Evolutionary conservation across 2,329 filamentous ascomycete species (phyloP).

Genomic region (Arthrobotrys entomopaga): DNA sequence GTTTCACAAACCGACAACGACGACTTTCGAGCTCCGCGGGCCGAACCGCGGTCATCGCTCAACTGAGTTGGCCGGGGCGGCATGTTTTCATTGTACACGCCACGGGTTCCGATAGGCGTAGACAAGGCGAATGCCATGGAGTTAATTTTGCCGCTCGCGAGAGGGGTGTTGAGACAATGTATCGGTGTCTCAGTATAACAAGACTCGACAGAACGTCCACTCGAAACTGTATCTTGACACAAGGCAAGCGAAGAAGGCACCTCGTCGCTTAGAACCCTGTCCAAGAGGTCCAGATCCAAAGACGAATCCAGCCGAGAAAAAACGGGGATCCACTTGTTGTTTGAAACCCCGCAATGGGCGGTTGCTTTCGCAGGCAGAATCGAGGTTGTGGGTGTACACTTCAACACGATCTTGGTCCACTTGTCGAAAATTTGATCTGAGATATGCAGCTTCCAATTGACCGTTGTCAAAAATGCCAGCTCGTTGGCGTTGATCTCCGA

Average conservation of each 20-base stretch:
- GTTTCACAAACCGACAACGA: constrained; percentile 48
- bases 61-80: constrained; percentile 6
- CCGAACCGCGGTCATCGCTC: constrained; percentile 20
- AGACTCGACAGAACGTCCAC: background rate
- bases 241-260: background rate
- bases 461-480: constrained; percentile 85
- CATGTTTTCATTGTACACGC: constrained; percentile 44
- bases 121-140: constrained; percentile 49
- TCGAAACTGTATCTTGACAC: constrained; percentile 10
- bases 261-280: constrained; percentile 36
- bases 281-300: constrained; percentile 28
- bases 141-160: constrained; percentile 16
- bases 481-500: constrained; percentile 97
- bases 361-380: constrained; percentile 31
- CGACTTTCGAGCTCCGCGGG: constrained; percentile 37
- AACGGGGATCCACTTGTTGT: constrained; percentile 41
- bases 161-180: constrained; percentile 1
- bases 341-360: constrained; percentile 10
- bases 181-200: background rate
- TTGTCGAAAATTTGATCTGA: constrained; percentile 86
- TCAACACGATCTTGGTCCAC: constrained; percentile 92
- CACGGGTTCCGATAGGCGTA: constrained; percentile 20
- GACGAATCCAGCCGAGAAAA: constrained; percentile 31
- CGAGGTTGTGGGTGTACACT: constrained; percentile 73
- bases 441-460: constrained; percentile 95